Evolutionary conservation across 768 basidiomycete species (phyloP), one percentile per base, ranked within the genome.

Genomic region (Boletus eberwhitei): DNA sequence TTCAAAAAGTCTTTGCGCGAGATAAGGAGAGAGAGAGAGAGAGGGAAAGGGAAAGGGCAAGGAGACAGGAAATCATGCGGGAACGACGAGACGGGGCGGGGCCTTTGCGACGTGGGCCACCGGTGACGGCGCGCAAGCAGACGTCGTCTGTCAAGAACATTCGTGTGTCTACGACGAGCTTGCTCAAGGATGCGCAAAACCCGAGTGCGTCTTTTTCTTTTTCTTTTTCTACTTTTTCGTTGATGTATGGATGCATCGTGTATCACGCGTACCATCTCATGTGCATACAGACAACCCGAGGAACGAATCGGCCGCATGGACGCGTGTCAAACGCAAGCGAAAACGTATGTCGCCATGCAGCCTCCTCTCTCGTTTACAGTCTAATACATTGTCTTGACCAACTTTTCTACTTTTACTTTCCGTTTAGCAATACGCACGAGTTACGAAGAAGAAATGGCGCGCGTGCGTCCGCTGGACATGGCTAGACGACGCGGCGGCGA

Each of bases 131-230:
- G n/a, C 63, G 57, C 35, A 66, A 65, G 43, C 52, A 21, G 6
- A 54, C 59, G 31, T 14, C 35, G 5, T 54, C 29, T 11, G 46
- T 31, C 3, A 63, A 24, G 21, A 50, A 57, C 21, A 14, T 58
- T 39, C 41, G 11, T 43, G 66, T 61, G 31, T 50, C 57, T 21
- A 59, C 42, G 8, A 43, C 35, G 22, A 52, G 29, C 21, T 41
- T 70, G 19, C 34, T 70, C 2, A 52, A 16, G 44, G 9, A 32
- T 9, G 64, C 59, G 14, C 70, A 70, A 40, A 59, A n/a, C 1
- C 2, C 47, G 31, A 35, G 68, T 68, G 40, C 50, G 67, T 69
- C 3, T 19, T 17, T 34, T 16, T 47, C 22, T 5, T 19, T 44
- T 19, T 36, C 13, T 31, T n/a, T 26, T 11, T 14, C 14, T 21